Base-by-base conservation (phyloP, 768 basidiomycete species). In the Paxillus involutus region DNA sequence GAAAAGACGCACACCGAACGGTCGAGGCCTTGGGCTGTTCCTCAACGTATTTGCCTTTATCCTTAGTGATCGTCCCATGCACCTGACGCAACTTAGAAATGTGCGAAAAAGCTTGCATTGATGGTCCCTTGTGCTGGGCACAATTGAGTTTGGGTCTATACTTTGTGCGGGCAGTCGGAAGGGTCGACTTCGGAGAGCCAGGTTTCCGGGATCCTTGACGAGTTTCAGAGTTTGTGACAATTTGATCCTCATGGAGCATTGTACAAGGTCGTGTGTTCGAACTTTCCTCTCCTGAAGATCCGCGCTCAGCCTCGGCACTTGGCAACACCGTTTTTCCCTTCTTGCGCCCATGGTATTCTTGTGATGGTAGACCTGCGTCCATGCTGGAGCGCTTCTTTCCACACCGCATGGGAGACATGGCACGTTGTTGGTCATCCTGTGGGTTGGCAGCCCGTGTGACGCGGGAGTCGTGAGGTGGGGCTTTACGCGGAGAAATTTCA, bases 321-420 rank as follows among this genome's bases (percentile, higher is more conserved):
- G 51, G 56, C 47, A 47, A 46, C 51, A 47, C 46, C 3, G 40
- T 61, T 59, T 71, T 75, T 35, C 68, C 68, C 60, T 65, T 73
- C 55, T 76, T 74, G 47, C 59, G 63, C 19, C 53, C 61, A 41
- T 33, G 62, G 13, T 50, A 50, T 59, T 62, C 63, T 53, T 58
- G 47, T 17, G 49, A 56, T 50, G 59, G 50, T 43, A 37, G 52
- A 54, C 65, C 59, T 53, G 33, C 61, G 35, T 63, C 66, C 36
- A 70, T 66, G 33, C 64, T 74, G 55, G 72, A 68, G 58, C 84
- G 81, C 69, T 85, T 86, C 59, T 63, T 75, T 21, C 77, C 70
- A 26, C 61, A 66, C 57, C 77, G 72, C 68, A 74, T 70, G 47
- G 78, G 75, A 5, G 78, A 75, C 48, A 63, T 63, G 48, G 67